Evolutionary conservation across 306 rosid species (phyloP).

Genomic region (Fragaria vesca): DNA sequence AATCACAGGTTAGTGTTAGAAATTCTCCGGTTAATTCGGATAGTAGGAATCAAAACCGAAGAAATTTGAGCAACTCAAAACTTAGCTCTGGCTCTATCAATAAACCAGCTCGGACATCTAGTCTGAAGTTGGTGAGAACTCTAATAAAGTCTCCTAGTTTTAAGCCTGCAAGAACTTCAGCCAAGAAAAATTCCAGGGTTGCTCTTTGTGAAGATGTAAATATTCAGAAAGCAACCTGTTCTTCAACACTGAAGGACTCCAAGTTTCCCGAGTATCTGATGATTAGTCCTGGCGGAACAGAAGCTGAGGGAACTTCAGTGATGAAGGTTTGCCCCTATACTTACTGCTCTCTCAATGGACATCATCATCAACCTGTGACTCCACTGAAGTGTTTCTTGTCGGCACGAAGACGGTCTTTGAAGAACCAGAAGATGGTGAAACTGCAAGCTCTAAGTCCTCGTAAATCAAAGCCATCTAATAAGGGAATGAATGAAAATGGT

Average conservation of each 20-base stretch:
- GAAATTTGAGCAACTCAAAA: conserved; percentile 34
- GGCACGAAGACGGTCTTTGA: conserved; percentile 60
- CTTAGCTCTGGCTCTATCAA: conserved; percentile 36
- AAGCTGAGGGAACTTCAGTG: conserved; percentile 72
- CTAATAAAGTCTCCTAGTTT: conserved; percentile 71
- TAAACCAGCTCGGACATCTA: conserved; percentile 45
- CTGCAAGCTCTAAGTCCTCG: conserved; percentile 44
- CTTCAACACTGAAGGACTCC: conserved; percentile 80
- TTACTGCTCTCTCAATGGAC: conserved; percentile 94
- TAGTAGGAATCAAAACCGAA: conserved; percentile 30
- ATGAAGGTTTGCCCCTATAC: conserved; percentile 84
- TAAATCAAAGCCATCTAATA: conserved; percentile 29
- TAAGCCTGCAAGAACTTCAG: conserved; percentile 50
- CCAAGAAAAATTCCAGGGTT: conserved; percentile 52
- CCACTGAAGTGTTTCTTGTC: conserved; percentile 82
- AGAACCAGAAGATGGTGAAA: conserved; percentile 54
- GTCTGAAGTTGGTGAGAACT: conserved; percentile 62
- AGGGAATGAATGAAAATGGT: conserved; percentile 27
- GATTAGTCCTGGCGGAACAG: conserved; percentile 71
- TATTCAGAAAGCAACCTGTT: conserved; percentile 67
- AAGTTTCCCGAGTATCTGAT: conserved; percentile 66
- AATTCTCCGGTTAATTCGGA: conserved; percentile 40
- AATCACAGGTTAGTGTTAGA: conserved; percentile 50
- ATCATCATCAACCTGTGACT: conserved; percentile 60
- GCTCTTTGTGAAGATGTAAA: conserved; percentile 45